Evolutionary conservation across 306 rosid genomes (phyloP).

Genomic region (Corylus heterophylla): DNA sequence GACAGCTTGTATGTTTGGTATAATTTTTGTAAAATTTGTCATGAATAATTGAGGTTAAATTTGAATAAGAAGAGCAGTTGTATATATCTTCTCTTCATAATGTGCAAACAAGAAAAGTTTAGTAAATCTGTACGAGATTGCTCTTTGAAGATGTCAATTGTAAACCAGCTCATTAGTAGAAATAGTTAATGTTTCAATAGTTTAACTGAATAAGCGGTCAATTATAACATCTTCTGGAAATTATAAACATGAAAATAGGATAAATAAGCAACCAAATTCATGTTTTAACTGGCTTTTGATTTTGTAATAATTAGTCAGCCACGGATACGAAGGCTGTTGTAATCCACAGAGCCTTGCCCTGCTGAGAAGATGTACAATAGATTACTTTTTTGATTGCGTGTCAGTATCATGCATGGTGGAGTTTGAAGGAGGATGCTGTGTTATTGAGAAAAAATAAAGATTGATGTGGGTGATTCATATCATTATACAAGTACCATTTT

Average conservation of each 20-base stretch:
- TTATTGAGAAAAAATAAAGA: neutral
- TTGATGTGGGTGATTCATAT: neutral
- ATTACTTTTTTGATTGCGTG: neutral
- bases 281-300: neutral
- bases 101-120: neutral
- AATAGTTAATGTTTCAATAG: neutral
- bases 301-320: neutral
- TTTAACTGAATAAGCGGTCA: neutral
- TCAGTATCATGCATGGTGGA: neutral
- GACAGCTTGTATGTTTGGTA: neutral
- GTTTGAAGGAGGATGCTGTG: conserved; percentile 4
- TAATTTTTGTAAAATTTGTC: neutral
- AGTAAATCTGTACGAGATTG: neutral
- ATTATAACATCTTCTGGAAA: neutral
- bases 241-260: neutral
- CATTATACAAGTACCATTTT: neutral
- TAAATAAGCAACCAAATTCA: neutral
- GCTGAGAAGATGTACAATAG: neutral
- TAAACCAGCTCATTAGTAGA: neutral
- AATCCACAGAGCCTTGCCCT: conserved; percentile 6
- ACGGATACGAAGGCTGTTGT: neutral
- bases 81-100: neutral
- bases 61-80: neutral
- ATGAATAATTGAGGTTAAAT: neutral
- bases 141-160: neutral